Base-by-base conservation (phyloP, 495 filamentous ascomycete genomes). In the Penicillium bovifimosum region DNA sequence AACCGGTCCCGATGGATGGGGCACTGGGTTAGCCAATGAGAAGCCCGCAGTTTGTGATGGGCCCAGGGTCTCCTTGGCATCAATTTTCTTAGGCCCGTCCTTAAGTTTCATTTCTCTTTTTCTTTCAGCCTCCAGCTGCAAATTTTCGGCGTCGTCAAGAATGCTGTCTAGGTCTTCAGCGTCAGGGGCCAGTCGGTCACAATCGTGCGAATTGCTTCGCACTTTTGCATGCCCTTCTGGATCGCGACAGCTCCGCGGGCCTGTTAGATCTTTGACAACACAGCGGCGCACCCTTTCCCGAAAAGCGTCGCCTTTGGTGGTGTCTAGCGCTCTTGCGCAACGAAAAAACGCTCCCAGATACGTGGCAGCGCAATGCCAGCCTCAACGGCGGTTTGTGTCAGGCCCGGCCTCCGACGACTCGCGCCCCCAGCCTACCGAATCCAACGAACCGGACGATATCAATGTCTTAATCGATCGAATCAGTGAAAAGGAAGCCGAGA, bases 391-490 rank as follows among this genome's bases (percentile, higher is more conserved):
- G 35, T 43, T 62, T 41, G 52, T 56, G 11, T 72, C 69, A n/a
- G 65, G 66, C 16, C 53, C 56, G n/a, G 41, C 59, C 8, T 9
- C 52, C 13, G 51, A 56, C 17, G 59, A 62, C 13, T 46, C 49
- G 43, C 34, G 53, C 6, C 55, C 58, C 13, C 10, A 54, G 35
- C 44, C 58, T 9, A 45, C 14, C 28, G 46, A 63, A 39, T 7
- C 50, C 50, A 39, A 13, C 47, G 44, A 51, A 58, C 26, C 62
- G 52, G 66, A 65, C 26, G 52, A 53, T 9, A 63, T 76, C 52
- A 72, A 69, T 47, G 54, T 45, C 13, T 38, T 75, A 45, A 68
- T 76, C 35, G 71, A 76, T 44, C 61, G 59, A 38, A 73, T 76
- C 53, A 59, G 65, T 33, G 41, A 65, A 10, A 69, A 67, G 44